Percentiles rank a stretch among this genome's conserved stretches.
Conservation (phyloP, 192 early-diverging fungal species). For the Linnemannia exigua region DNA sequence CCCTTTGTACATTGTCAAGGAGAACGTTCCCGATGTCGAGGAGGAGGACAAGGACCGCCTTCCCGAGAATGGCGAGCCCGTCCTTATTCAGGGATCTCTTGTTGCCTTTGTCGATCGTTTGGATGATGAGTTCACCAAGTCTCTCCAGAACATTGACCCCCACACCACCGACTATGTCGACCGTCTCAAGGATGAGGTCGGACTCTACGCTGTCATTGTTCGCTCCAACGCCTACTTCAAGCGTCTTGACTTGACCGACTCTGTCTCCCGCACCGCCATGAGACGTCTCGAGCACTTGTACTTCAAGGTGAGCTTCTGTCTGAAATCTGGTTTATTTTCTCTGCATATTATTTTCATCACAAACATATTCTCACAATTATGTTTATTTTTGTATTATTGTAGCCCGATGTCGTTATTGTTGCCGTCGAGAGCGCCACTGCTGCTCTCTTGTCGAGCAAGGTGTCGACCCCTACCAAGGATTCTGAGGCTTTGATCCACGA, state of each 20-base stretch:
- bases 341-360: not conserved
- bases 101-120: slow-evolving; percentile 92
- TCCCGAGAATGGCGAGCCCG: slow-evolving; percentile 64
- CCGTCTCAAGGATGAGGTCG: slow-evolving; percentile 91
- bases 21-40: slow-evolving; percentile 78
- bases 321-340: not conserved
- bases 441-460: slow-evolving; percentile 63
- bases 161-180: slow-evolving; percentile 97
- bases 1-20: slow-evolving; percentile 76
- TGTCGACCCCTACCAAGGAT: slow-evolving; percentile 64
- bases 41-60: slow-evolving; percentile 71
- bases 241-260: slow-evolving; percentile 68
- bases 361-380: not conserved
- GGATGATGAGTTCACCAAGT: slow-evolving; percentile 97
- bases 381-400: not conserved
- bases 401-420: slow-evolving; percentile 91
- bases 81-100: slow-evolving; percentile 86
- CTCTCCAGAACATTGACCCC: slow-evolving; percentile 96
- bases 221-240: slow-evolving; percentile 92
- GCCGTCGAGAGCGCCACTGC: slow-evolving; percentile 72
- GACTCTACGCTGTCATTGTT: slow-evolving; percentile 89
- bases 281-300: slow-evolving; percentile 96
- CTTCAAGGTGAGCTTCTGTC: slow-evolving; percentile 80
- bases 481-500: slow-evolving; percentile 78
- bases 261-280: slow-evolving; percentile 82